Evolutionary conservation across 805 yeast species (phyloP), one percentile per base, ranked within the genome.

Genomic region (Kuraishia borneana): DNA sequence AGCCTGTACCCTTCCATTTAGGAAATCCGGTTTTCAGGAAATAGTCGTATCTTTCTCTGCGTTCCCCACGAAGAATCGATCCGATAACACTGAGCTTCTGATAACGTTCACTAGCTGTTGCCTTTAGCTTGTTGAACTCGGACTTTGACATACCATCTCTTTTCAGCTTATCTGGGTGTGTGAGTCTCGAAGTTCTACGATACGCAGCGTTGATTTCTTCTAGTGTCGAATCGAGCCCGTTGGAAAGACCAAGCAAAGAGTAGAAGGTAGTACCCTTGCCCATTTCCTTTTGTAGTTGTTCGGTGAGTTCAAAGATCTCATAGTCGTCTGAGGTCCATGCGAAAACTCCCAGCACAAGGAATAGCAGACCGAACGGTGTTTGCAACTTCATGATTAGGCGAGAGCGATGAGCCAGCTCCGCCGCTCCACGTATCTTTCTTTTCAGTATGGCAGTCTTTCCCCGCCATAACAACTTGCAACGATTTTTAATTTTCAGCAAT

Each of bases 21-120:
- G 98, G 97, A 58, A 92, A 89, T 6, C 97, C 96, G 44, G 73
- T 70, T 29, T 71, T 63, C 35, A 83, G 61, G 56, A 83, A 92
- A 54, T 74, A 87, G 54, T 92, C 97, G 54, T 92, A 92, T 6
- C 85, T 66, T 32, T 78, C 74, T 41, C 77, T 72, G 38, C 65
- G 65, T 36, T 73, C 70, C 36, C 67, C 62, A 43, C 89, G 68
- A 32, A 88, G 62, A 36, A 88, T 76, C 47, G 81, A 73, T 22
- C 87, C 79, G 17, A 84, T 82, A 19, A 76, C 54, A 22, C 92
- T 82, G 25, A 92, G 67, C 20, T 89, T 63, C 46, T 89, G 84
- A 50, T 78, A 92, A 26, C 84, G 65, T 43, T 76, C 82, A 40
- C 70, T 76, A 4, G 80, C 82, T 17, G 55, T 50, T 41, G 72